These are phyloP conservation scores for Coemansia sp. DNA, from an alignment of 192 early-diverging fungal species.

Conservation along the genomic window DNA sequence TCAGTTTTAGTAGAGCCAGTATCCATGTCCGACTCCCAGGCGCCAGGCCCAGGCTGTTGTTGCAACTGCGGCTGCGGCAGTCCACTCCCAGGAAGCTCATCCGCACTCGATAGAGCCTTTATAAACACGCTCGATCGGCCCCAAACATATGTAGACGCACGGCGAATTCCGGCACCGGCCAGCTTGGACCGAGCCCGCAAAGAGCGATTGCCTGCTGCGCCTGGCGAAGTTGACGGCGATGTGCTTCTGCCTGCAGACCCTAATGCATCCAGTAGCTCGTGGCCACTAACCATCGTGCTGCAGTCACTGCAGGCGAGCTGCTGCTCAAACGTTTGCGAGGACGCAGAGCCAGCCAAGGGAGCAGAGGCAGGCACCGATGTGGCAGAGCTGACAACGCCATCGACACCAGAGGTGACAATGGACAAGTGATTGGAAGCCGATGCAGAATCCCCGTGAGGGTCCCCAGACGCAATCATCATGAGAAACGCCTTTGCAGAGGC, in stretches of 20 bases:
- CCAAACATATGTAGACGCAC: constrained; percentile 53
- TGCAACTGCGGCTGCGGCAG: constrained; percentile 4
- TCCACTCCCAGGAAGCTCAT: constrained; percentile 32
- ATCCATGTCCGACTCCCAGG: constrained; percentile 19
- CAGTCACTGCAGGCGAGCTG: neutral
- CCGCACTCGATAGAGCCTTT: constrained; percentile 38
- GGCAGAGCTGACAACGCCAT: neutral
- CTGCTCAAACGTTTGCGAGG: constrained; percentile 3
- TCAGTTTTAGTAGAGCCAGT: constrained; percentile 26
- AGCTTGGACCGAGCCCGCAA: constrained; percentile 40
- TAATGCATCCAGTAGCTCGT: neutral
- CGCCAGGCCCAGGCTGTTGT: constrained; percentile 1
- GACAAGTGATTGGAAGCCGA: neutral
- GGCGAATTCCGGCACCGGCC: constrained; percentile 41
- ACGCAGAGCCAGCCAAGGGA: constrained; percentile 1
- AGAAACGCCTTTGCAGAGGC: constrained; percentile 47
- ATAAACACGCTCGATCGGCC: constrained; percentile 49
- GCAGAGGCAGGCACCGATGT: constrained; percentile 13
- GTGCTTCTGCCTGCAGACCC: neutral
- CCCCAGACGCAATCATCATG: constrained; percentile 40
- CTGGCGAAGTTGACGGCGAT: constrained; percentile 12
- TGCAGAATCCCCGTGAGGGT: neutral
- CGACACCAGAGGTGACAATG: constrained; percentile 10
- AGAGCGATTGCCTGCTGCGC: constrained; percentile 23
- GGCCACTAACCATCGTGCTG: neutral